phyloP scores from a whole-genome alignment of 305 asterid genomes.

The Rubia balearica region DNA sequence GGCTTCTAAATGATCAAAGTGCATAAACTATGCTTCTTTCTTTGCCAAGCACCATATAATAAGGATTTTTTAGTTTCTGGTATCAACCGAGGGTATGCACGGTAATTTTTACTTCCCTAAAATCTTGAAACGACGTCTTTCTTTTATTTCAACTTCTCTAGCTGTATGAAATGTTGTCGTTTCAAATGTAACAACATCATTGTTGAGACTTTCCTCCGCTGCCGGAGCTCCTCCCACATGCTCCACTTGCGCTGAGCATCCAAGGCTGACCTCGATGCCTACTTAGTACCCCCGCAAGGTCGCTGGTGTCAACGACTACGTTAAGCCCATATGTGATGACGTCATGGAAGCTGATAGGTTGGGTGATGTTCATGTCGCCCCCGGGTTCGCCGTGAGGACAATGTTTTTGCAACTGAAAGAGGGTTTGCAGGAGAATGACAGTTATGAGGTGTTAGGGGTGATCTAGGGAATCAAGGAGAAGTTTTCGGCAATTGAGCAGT shows the following conservation, averaged over 20 bases:
- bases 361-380: constrained; percentile 28
- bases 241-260: constrained; percentile 79
- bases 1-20: background rate
- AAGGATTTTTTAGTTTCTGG: too few species aligned
- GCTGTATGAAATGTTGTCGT: too few species aligned
- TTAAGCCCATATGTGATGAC: constrained; percentile 54
- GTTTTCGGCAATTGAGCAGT: constrained; percentile 41
- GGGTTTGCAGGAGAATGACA: constrained; percentile 29
- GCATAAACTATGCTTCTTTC: constrained; percentile 3
- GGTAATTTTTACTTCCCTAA: too few species aligned
- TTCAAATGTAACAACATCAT: constrained; percentile 32
- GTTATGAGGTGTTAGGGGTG: constrained; percentile 40
- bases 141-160: too few species aligned
- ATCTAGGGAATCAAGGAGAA: constrained; percentile 43
- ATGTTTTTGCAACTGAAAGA: constrained; percentile 65
- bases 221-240: constrained; percentile 59
- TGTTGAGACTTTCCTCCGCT: constrained; percentile 55
- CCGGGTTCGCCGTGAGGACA: constrained; percentile 58
- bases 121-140: too few species aligned
- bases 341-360: constrained; percentile 84
- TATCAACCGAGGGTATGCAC: too few species aligned
- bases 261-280: constrained; percentile 48
- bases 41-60: too few species aligned
- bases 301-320: constrained; percentile 44
- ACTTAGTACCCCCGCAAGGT: constrained; percentile 70